Percentiles rank a stretch among this genome's conserved stretches.
These are phyloP conservation scores for Flaveria bidentis DNA, from an alignment of 129 eudicot species.

Conservation along the genomic window DNA sequence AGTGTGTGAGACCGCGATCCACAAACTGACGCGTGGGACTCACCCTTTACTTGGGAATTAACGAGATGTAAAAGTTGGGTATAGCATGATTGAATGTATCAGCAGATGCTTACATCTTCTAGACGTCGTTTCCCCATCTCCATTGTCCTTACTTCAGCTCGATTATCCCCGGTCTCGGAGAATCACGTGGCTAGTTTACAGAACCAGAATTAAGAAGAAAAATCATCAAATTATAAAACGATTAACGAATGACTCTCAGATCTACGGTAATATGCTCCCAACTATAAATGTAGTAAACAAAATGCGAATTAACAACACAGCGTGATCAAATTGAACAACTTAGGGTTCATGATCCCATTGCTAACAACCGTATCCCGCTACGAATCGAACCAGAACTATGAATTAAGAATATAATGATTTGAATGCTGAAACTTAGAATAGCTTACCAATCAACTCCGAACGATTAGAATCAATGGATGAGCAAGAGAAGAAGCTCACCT, in stretches of 20 bases:
- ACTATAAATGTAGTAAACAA: neutral
- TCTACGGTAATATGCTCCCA: neutral
- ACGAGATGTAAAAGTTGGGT: slow-evolving; percentile 11
- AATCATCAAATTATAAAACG: neutral
- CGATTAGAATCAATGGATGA: slow-evolving; percentile 1
- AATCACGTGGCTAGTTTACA: slow-evolving; percentile 20
- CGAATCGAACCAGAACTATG: slow-evolving; percentile 13
- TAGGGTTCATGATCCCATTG: slow-evolving; percentile 17
- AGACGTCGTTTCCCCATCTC: slow-evolving; percentile 28
- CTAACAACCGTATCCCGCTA: slow-evolving; percentile 3
- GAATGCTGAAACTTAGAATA: neutral
- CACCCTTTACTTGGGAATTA: no score
- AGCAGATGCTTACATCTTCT: slow-evolving; percentile 37
- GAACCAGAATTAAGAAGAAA: slow-evolving; percentile 17
- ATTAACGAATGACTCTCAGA: neutral
- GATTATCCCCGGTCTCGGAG: slow-evolving; percentile 5
- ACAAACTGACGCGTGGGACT: no score
- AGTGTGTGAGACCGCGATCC: no score
- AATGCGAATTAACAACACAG: neutral
- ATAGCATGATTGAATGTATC: neutral
- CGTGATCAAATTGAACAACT: slow-evolving; percentile 8
- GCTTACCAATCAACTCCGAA: slow-evolving; percentile 5
- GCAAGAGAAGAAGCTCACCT: slow-evolving; percentile 1
- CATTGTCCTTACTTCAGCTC: slow-evolving; percentile 23
- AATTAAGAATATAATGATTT: neutral